Percentiles rank a stretch among this genome's conserved stretches.
Conservation (phyloP, 768 basidiomycete species). For the Chiua virens region DNA sequence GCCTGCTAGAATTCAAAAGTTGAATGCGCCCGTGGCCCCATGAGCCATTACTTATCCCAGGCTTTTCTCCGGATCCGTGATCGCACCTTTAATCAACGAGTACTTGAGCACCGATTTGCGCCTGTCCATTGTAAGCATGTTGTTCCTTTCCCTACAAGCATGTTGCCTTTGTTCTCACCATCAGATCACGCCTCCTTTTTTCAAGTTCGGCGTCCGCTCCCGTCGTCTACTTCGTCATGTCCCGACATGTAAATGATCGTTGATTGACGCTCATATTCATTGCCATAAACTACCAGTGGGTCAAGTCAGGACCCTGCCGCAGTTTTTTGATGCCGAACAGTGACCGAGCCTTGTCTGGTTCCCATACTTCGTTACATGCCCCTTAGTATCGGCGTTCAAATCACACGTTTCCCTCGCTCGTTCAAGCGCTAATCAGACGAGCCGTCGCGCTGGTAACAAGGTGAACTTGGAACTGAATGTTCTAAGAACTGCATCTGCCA, state of each 20-base stretch:
- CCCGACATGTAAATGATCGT: neutral
- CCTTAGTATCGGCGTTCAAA: no score
- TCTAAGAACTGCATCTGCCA: no score
- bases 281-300: neutral
- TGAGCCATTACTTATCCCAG: no score
- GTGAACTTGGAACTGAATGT: no score
- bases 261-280: neutral
- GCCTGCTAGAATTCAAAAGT: neutral
- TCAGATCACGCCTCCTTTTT: neutral
- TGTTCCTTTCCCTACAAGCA: neutral
- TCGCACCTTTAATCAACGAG: constrained; percentile 1
- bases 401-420: no score
- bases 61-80: neutral
- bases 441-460: no score
- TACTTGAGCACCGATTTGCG: neutral
- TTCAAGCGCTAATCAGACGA: no score
- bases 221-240: neutral
- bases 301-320: neutral
- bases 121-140: neutral
- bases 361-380: neutral
- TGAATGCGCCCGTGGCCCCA: no score
- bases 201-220: no score
- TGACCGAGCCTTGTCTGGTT: neutral
- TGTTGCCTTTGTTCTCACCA: neutral
- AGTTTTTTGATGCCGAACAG: no score